phyloP scores from a whole-genome alignment of 179 eudicot genomes.

The Beta macrorhiza region DNA sequence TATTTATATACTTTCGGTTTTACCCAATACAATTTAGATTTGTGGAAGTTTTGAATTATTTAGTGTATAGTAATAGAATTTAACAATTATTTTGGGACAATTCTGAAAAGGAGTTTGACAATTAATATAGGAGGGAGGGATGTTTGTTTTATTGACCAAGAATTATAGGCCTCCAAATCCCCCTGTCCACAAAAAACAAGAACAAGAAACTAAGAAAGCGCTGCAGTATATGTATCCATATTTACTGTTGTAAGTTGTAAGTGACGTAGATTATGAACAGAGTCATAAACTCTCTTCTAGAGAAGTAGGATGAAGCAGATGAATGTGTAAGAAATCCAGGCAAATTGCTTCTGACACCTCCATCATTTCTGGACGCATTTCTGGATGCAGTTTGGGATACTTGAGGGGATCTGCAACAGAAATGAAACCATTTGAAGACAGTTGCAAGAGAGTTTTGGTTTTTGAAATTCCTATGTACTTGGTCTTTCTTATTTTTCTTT shows the following conservation, averaged over 20 bases:
- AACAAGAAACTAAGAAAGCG: background rate
- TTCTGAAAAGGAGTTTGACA: background rate
- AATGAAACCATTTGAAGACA: slow-evolving; percentile 20
- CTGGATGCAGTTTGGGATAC: slow-evolving; percentile 9
- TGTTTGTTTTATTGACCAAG: background rate
- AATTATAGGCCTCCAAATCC: background rate
- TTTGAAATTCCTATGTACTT: background rate
- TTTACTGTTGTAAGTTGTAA: background rate
- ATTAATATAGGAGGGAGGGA: background rate
- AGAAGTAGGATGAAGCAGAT: slow-evolving; percentile 20
- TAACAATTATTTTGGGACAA: background rate
- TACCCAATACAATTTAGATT: background rate
- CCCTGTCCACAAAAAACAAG: background rate
- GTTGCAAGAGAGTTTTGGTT: slow-evolving; percentile 5
- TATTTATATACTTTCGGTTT: background rate
- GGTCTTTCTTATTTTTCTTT: no score
- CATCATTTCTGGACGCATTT: background rate
- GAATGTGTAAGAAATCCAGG: slow-evolving; percentile 23
- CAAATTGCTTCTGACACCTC: slow-evolving; percentile 10
- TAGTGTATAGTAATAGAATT: background rate
- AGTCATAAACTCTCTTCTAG: slow-evolving; percentile 5
- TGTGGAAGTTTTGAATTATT: background rate
- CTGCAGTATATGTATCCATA: background rate
- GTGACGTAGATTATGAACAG: slow-evolving; percentile 1
- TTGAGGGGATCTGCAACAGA: slow-evolving; percentile 34